Conservation (phyloP, 2,329 filamentous ascomycete genomes). For the Colletotrichum sp. region DNA sequence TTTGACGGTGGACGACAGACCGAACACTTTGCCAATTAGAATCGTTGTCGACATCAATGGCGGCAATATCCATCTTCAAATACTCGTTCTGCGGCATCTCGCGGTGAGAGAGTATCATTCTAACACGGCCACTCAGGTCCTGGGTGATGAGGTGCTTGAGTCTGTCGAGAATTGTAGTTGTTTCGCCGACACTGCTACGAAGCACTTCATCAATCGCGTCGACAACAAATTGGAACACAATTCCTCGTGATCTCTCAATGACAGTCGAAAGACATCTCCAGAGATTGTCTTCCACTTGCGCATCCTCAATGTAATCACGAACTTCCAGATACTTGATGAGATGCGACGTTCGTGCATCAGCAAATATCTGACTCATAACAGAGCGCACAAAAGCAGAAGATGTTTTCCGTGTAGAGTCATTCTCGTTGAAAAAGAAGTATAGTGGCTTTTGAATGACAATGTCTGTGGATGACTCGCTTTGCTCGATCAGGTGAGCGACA, state of each 20-base stretch:
- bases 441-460: background rate
- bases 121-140: background rate
- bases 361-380: rapidly evolving
- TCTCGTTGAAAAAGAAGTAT: background rate
- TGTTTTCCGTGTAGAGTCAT: background rate
- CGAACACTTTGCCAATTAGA: rapidly evolving
- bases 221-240: rapidly evolving
- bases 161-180: rapidly evolving
- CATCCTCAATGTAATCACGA: rapidly evolving
- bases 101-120: background rate
- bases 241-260: background rate
- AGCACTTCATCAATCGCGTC: background rate
- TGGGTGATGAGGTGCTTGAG: rapidly evolving
- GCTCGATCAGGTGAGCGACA: background rate
- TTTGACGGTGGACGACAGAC: rapidly evolving
- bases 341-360: rapidly evolving
- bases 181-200: rapidly evolving
- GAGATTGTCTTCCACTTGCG: background rate
- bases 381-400: background rate
- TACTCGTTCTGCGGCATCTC: background rate
- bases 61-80: rapidly evolving
- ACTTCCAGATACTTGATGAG: background rate
- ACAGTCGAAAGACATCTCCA: rapidly evolving
- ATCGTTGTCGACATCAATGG: background rate
- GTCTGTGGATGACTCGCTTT: rapidly evolving